Evolutionary conservation across 495 filamentous ascomycete genomes (phyloP).

Genomic region (Letharia lupina): DNA sequence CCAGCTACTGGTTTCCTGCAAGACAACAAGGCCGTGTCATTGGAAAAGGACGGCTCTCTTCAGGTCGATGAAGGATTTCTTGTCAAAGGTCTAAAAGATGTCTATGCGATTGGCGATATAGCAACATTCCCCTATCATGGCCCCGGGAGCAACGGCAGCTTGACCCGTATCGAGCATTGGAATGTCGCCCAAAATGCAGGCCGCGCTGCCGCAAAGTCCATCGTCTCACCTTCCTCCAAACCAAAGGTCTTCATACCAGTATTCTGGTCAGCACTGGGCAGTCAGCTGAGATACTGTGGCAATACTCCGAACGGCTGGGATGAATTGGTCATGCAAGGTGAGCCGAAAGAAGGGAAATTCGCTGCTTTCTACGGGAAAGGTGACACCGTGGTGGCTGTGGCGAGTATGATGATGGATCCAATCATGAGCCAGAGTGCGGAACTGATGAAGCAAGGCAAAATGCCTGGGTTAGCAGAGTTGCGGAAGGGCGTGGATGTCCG

Average conservation of each 20-base stretch:
- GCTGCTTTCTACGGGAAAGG: constrained; percentile 83
- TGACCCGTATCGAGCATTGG: constrained; percentile 87
- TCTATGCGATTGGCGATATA: constrained; percentile 93
- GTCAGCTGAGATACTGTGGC: constrained; percentile 86
- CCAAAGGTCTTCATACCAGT: constrained; percentile 77
- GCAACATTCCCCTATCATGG: constrained; percentile 92
- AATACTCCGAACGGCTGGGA: constrained; percentile 76
- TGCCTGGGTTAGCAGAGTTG: constrained; percentile 75
- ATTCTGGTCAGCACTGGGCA: constrained; percentile 90
- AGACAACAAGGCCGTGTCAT: constrained; percentile 53
- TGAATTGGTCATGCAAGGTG: constrained; percentile 67
- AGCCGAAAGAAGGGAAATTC: constrained; percentile 74
- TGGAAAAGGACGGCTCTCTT: constrained; percentile 75
- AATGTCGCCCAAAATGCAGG: constrained; percentile 94
- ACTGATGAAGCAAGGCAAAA: constrained; percentile 73
- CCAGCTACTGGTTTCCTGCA: constrained; percentile 83
- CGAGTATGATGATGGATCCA: constrained; percentile 84
- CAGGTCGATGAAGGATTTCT: constrained; percentile 68
- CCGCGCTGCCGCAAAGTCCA: constrained; percentile 64
- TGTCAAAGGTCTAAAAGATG: constrained; percentile 63
- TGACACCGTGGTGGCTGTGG: constrained; percentile 84
- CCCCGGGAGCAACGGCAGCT: constrained; percentile 64
- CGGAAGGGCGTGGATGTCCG: constrained; percentile 66
- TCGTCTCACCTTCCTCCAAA: constrained; percentile 50
- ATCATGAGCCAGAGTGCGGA: constrained; percentile 75